These are phyloP conservation scores for Didymella lethalis DNA, from an alignment of 2,329 filamentous ascomycete genomes.

Conservation along the genomic window DNA sequence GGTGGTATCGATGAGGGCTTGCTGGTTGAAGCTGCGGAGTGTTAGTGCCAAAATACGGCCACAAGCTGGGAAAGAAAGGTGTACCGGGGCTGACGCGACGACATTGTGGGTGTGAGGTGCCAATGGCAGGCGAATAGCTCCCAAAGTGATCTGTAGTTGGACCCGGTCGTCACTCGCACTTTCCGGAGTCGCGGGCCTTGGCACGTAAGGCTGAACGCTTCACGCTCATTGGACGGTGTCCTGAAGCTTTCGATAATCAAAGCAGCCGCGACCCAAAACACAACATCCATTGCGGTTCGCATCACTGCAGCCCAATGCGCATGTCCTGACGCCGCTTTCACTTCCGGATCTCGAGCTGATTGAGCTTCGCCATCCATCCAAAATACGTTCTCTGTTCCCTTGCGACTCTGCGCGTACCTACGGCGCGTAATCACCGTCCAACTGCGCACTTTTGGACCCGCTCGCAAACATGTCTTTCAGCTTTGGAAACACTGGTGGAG, in stretches of 20 bases:
- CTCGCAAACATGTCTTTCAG: conserved; percentile 41
- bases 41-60: conserved; percentile 30
- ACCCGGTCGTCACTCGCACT: conserved; percentile 31
- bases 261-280: conserved; percentile 20
- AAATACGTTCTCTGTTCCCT: conserved; percentile 1
- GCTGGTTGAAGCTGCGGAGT: conserved; percentile 82
- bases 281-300: conserved; percentile 17
- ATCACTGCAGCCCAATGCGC: conserved; percentile 22
- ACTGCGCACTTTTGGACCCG: conserved; percentile 2
- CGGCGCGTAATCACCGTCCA: conserved; percentile 23
- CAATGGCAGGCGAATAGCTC: conserved; percentile 49
- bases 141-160: conserved; percentile 33
- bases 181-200: conserved; percentile 27
- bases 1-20: conserved; percentile 92
- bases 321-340: conserved; percentile 7
- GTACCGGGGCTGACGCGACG: conserved; percentile 67
- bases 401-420: conserved; percentile 22
- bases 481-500: conserved; percentile 39
- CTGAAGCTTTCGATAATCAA: conserved; percentile 29
- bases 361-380: conserved; percentile 16
- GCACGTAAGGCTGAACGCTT: conserved; percentile 6
- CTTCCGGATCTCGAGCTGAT: conserved; percentile 21
- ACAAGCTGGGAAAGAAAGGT: conserved; percentile 27
- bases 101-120: conserved; percentile 61
- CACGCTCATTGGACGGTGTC: conserved; percentile 18